Percentiles rank a stretch among this genome's conserved stretches.
phyloP scores from a whole-genome alignment of 2,329 filamentous ascomycete genomes.

The Bipolaris sorokiniana region DNA sequence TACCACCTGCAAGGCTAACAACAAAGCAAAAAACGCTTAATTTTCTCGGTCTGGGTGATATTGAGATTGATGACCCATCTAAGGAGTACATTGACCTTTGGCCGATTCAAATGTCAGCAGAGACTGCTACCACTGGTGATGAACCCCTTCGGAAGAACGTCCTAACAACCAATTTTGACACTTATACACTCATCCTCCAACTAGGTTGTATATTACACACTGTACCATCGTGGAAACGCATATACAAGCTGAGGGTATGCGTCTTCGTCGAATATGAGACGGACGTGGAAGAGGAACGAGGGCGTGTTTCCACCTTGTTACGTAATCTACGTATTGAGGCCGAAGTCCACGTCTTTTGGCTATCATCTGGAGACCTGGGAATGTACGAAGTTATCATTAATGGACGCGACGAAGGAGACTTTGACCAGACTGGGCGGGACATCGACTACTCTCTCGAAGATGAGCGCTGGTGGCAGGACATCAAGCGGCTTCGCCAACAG shows the following conservation, averaged over 20 bases:
- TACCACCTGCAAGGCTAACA: conserved; percentile 58
- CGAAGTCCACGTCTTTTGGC: conserved; percentile 77
- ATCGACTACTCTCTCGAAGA: conserved; percentile 71
- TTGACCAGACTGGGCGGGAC: conserved; percentile 62
- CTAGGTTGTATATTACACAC: conserved; percentile 84
- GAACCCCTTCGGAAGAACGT: conserved; percentile 61
- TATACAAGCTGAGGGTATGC: conserved; percentile 74
- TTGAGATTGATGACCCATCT: conserved; percentile 61
- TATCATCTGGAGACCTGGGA: conserved; percentile 73
- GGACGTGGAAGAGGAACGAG: conserved; percentile 79
- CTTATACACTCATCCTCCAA: conserved; percentile 85
- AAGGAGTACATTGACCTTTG: conserved; percentile 87
- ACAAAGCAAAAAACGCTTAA: conserved; percentile 33
- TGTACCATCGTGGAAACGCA: conserved; percentile 78
- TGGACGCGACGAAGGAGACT: conserved; percentile 60
- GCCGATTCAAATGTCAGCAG: conserved; percentile 93
- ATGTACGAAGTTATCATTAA: conserved; percentile 80
- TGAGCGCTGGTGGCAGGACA: conserved; percentile 83
- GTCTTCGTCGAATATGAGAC: conserved; percentile 90
- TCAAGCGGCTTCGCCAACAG: conserved; percentile 60
- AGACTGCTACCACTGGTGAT: conserved; percentile 66
- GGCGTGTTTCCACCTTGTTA: conserved; percentile 73
- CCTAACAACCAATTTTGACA: conserved; percentile 88
- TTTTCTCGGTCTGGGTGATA: conserved; percentile 31
- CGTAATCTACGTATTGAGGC: conserved; percentile 84